These are phyloP conservation scores for Erodium chrysanthum DNA, from an alignment of 441 rosid species.

Conservation along the genomic window DNA sequence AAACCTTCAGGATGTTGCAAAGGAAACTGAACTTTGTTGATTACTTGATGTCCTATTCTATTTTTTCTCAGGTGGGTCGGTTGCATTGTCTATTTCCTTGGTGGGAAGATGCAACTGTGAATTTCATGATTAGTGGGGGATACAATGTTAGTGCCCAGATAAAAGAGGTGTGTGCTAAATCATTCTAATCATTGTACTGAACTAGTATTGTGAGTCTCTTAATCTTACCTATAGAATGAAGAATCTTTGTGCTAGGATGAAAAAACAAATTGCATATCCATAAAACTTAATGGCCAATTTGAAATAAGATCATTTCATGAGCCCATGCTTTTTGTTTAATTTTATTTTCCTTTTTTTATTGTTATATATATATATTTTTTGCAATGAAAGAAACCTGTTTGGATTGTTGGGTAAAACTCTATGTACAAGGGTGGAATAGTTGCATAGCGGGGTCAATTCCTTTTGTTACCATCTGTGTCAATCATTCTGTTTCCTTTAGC, in stretches of 20 bases:
- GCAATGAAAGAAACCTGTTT: not conserved
- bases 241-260: not conserved
- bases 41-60: slow-evolving; percentile 7
- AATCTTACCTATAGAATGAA: not conserved
- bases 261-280: not conserved
- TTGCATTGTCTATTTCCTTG: slow-evolving; percentile 60
- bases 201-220: not conserved
- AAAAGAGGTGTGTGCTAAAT: slow-evolving; percentile 29
- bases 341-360: not conserved
- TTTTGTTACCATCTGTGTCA: too few relatives aligned
- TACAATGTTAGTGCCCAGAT: slow-evolving; percentile 46
- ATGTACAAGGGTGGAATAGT: not conserved
- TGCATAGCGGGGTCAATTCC: not conserved
- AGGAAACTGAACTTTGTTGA: not conserved
- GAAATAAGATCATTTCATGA: not conserved
- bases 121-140: slow-evolving; percentile 59
- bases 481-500: not conserved
- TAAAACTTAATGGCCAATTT: not conserved
- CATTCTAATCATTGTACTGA: not conserved
- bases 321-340: not conserved
- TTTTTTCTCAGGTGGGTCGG: slow-evolving; percentile 38
- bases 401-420: not conserved
- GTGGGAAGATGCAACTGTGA: slow-evolving; percentile 63
- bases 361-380: not conserved
- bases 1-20: not conserved